Evolutionary conservation across 164 flowering plant genomes (phyloP), one percentile per base, ranked within the genome.

Genomic region (Chloranthus sessilifolius): DNA sequence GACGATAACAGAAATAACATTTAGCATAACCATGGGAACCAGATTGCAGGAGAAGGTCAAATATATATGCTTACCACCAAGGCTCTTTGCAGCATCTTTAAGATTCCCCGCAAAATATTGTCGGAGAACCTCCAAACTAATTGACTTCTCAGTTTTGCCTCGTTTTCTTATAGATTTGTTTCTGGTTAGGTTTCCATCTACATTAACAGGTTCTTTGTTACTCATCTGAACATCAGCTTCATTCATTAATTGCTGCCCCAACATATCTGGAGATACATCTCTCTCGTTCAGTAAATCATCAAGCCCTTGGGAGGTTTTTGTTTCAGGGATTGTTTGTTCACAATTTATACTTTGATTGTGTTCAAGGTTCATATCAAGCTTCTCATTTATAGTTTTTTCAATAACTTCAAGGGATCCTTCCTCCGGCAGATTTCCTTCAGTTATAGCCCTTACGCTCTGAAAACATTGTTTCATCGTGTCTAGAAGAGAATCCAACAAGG

Each of bases 71-170:
- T 48, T 86, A 92, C 99, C 96, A 11, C 99, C 99, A 55, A 92
- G 85, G 69, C 88, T 81, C 65, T 88, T 92, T 30, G 99, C 95
- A 56, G 99, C 96, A 74, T 88, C 95, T 66, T 92, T 92, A 23
- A 92, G 96, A 64, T 96, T 92, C 47, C 95, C 98, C 33, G 96
- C 73, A 70, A 92, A 92, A 61, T 92, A 81, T 48, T 81, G 87
- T 52, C 84, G 95, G 47, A 92, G 88, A 51, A 92, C 96, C 39
- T 88, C 96, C 43, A 92, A 72, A 60, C 96, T 85, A 17, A 92
- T 84, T 14, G 79, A 63, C 67, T 92, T 88, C 79, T 92, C 96
- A 20, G 91, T 66, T 56, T 85, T 92, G 23, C 95, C 85, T 24
- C 84, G 82, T 51, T 76, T 83, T 54, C 75, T 81, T 58, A 74